A percentile compares a stretch with the other conserved stretches of the same genome.
phyloP scores from a whole-genome alignment of 495 filamentous ascomycete species.

The Lichina pygmaea region DNA sequence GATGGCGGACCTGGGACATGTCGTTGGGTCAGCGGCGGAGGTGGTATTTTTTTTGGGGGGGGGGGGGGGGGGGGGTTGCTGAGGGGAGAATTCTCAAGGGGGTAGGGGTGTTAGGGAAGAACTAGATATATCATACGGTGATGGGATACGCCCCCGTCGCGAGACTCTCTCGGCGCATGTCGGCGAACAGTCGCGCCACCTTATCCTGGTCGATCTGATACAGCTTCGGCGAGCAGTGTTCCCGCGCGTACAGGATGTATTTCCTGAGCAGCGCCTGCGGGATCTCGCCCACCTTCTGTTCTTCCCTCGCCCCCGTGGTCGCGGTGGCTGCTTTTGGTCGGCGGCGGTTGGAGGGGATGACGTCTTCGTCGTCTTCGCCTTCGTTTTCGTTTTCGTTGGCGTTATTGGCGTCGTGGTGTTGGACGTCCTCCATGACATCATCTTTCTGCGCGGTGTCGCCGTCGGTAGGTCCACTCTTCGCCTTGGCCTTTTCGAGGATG shows the following conservation, averaged over 20 bases:
- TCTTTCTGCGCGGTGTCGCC: constrained; percentile 13
- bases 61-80: too few species aligned
- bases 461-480: constrained; percentile 19
- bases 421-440: constrained; percentile 9
- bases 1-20: constrained; percentile 53
- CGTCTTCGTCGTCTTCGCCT: neutral
- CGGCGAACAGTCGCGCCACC: constrained; percentile 74
- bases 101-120: too few species aligned
- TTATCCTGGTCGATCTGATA: constrained; percentile 98
- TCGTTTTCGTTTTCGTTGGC: too few species aligned
- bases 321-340: neutral
- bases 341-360: too few species aligned
- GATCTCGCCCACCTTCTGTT: constrained; percentile 35
- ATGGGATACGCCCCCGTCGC: constrained; percentile 95
- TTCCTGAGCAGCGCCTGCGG: constrained; percentile 82
- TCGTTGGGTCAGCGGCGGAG: neutral
- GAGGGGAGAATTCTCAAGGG: too few species aligned
- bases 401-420: constrained; percentile 1
- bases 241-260: constrained; percentile 89
- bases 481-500: constrained; percentile 23
- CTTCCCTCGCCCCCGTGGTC: constrained; percentile 7
- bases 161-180: constrained; percentile 80
- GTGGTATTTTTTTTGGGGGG: too few species aligned
- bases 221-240: constrained; percentile 72
- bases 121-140: too few species aligned